Evolutionary conservation across 2,329 filamentous ascomycete genomes (phyloP), one percentile per base, ranked within the genome.

Genomic region (Talaromyces sp.): DNA sequence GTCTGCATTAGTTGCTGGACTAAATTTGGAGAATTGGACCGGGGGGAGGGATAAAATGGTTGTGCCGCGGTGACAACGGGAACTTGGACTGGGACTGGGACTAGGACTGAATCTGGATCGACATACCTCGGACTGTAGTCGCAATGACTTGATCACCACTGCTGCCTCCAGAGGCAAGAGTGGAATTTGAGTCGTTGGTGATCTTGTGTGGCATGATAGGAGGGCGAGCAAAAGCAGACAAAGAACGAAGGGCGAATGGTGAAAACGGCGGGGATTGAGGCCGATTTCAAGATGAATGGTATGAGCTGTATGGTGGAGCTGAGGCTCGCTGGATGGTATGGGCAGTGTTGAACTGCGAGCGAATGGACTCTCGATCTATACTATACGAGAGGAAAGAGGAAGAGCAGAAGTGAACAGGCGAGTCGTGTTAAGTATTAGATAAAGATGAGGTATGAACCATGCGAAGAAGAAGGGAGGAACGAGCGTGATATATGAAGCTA

Each of bases 181-280:
- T 70, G 47, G 67, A 68, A 58, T 68, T 69, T 52, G 69, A 71
- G 52, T 70, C 63, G 61, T 69, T 71, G 54, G 51, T 60, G 60
- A 66, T 61, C 60, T 70, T 71, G 62, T 67, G 65, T 54, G 69
- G 69, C 69, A 71, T 70, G 45, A 32, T 67, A 52, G 43, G 41
- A 43, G 35, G 40, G 35, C 16, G 37, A 2, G 16, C n/a, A 20
- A 24, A 10, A 42, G 22, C 27, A 43, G 14, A 37, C 10, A 29
- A 24, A 17, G 24, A 27, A 37, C 29, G 33, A 36, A 8, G 17
- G 33, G 8, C 8, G 17, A 16, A 32, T 7, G n/a, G 14, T 13
- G 10, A 36, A 16, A n/a, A 17, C 17, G 10, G 11, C 40, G 14
- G 19, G 27, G 20, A n/a, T 29, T 19, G 16, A 27, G 32, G 20